Base-by-base conservation (phyloP, 202 grass and related monocot species). In the Dendrocalamus latiflorus region DNA sequence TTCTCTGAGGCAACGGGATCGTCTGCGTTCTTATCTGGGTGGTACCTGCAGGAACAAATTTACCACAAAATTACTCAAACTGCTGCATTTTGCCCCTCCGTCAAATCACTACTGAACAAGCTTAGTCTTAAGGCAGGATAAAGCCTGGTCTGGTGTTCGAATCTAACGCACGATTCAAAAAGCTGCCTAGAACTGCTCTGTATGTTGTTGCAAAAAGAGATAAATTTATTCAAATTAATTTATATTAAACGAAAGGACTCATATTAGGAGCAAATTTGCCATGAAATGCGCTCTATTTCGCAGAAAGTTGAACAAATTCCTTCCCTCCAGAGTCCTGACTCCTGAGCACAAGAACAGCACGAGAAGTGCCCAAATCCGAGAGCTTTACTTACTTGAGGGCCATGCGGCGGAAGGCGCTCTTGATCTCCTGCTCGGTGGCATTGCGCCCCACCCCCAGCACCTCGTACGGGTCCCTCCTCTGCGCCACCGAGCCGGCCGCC, bases 11-110 rank as follows among this genome's bases (percentile, higher is more conserved):
- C 93, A 54, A 90, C 83, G 44, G 96, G 96, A 65, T 98, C 93
- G 42, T 98, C 88, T 55, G 93, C 93, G 70, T 98, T 98, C 86
- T 98, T 98, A 78, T 98, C 96, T 50, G 96, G 96, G 87, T 98
- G 96, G 63, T 98, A 98, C 70, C 96, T 98, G 81, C 22, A 64
- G 45, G 54, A 39, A 11, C 59, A 20, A 8, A 10, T 6, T 72
- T 70, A 78, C 20, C 59, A 43, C 10, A 72, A 73, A 72, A 77
- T n/a, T 74, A 69, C 6, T 78, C 49, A 80, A 24, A 63, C 20
- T 4, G 28, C 28, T 76, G 26, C 47, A 81, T 62, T 45, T 33
- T 33, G 33, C 24, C 15, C 8, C 34, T 47, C 28, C 70, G 45
- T 44, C 58, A 44, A 82, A 43, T 58, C 45, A 80, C 7, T n/a